Evolutionary conservation across 257 asterid genomes (phyloP), one percentile per base, ranked within the genome.

Genomic region (Marsdenia floribunda): DNA sequence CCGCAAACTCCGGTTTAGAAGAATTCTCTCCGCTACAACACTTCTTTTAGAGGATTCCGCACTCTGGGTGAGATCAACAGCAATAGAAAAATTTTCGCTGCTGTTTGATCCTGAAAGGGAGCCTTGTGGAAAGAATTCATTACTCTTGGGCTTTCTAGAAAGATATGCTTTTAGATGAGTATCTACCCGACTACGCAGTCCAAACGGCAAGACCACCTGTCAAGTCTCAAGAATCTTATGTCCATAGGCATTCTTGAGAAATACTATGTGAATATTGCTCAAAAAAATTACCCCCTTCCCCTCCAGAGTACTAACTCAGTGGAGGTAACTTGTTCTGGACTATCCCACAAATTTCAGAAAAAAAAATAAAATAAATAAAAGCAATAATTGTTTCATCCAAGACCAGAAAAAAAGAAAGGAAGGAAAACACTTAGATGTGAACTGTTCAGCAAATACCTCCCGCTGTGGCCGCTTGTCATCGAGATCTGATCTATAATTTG

Each of bases 381-480:
- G 75, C 54, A 70, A 19, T 29, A 50, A 68, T 35, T 38, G 63
- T 52, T 13, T 29, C 26, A 18, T 2, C 64, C 14, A 80, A 55
- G 64, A 22, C 55, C 54, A 24, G 44, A 75, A 42, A 68, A 7
- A 44, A 11, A 44, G 10, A 44, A 44, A 64, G 8, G 63, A 54
- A 69, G 65, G 44, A 61, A n/a, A 53, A 74, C 57, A 67, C 42
- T 26, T 42, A 66, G 53, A 57, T 50, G 63, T 71, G 78, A 65
- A 29, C 60, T 54, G 79, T 60, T 74, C 55, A 77, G 70, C 54
- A 76, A 50, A 57, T 82, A 93, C 98, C 97, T 90, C 98, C 79
- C 98, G 87, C 74, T 91, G 97, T 26, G 98, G 98, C 61, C 96
- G 93, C 87, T 87, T 93, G 81, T 57, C 82, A 83, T 93, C 98